Conservation (phyloP, 2,329 filamentous ascomycete genomes). For the Ophiostoma sp. region DNA sequence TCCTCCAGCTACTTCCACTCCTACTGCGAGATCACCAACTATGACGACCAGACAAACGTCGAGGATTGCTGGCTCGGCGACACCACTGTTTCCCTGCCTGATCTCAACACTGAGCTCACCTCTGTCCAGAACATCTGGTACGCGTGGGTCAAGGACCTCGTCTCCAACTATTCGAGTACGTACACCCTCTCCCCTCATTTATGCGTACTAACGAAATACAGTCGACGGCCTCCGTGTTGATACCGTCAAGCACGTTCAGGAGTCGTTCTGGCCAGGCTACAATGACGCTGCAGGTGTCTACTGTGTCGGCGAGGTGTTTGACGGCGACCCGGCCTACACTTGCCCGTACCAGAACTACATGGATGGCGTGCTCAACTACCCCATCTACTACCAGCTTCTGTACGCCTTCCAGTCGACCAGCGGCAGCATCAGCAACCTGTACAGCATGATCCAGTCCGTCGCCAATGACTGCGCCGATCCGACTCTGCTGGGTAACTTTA, state of each 20-base stretch:
- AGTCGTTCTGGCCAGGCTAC: slow-evolving; percentile 54
- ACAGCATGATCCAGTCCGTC: slow-evolving; percentile 38
- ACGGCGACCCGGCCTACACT: slow-evolving; percentile 48
- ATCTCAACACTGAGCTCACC: slow-evolving; percentile 52
- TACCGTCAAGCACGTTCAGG: slow-evolving; percentile 57
- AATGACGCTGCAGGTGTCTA: slow-evolving; percentile 52
- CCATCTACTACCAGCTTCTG: slow-evolving; percentile 40
- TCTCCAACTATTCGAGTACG: slow-evolving; percentile 48
- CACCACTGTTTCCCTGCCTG: slow-evolving; percentile 54
- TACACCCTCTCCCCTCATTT: neutral
- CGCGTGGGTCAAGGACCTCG: slow-evolving; percentile 54
- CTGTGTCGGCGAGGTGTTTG: slow-evolving; percentile 55
- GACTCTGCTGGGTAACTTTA: slow-evolving; percentile 45
- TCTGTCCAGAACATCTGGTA: slow-evolving; percentile 40
- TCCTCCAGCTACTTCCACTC: slow-evolving; percentile 54
- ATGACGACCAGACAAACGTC: slow-evolving; percentile 48
- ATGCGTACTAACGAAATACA: neutral
- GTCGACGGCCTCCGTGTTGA: slow-evolving; percentile 56
- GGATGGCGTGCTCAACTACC: slow-evolving; percentile 56
- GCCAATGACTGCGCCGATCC: slow-evolving; percentile 40
- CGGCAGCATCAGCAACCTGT: slow-evolving; percentile 38
- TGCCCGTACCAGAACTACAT: slow-evolving; percentile 50
- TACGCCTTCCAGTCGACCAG: slow-evolving; percentile 34
- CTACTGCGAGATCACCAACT: slow-evolving; percentile 47
- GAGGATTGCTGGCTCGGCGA: slow-evolving; percentile 49